Evolutionary conservation across 768 basidiomycete genomes (phyloP).

Genomic region (Termitomyces sp.): DNA sequence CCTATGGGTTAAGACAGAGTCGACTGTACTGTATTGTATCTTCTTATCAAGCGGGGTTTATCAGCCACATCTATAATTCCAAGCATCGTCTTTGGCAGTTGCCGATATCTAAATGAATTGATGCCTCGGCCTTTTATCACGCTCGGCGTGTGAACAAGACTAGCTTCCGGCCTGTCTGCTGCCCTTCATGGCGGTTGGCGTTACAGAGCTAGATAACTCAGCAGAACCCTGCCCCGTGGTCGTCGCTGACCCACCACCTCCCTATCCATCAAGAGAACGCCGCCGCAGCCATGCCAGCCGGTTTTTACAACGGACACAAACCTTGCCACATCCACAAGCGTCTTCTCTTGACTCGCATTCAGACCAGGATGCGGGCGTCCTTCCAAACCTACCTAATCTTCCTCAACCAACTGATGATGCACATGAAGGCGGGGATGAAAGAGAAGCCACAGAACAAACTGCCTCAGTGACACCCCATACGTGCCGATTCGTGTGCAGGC

Average conservation of each 20-base stretch:
- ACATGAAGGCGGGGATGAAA: conserved; percentile 13
- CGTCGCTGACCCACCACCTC: conserved; percentile 58
- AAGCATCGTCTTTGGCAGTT: neutral
- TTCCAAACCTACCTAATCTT: conserved; percentile 15
- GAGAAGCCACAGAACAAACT: conserved; percentile 6
- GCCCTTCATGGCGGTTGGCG: conserved; percentile 4
- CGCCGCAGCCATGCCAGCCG: conserved; percentile 28
- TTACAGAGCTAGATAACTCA: neutral
- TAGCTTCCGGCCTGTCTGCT: neutral
- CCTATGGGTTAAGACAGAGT: no score
- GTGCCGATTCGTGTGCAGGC: conserved; percentile 28
- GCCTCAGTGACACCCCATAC: conserved; percentile 13
- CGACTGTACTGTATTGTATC: neutral
- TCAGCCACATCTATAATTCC: neutral
- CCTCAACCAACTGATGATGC: conserved; percentile 14
- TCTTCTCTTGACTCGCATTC: conserved; percentile 30
- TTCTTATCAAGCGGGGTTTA: neutral
- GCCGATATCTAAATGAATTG: neutral
- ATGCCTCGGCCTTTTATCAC: neutral
- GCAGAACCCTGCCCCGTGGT: conserved; percentile 1
- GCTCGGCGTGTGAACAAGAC: conserved; percentile 3
- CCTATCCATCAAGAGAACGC: conserved; percentile 53
- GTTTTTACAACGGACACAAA: conserved; percentile 21
- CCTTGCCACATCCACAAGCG: conserved; percentile 21
- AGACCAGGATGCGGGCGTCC: conserved; percentile 25